Evolutionary conservation across 2,329 filamentous ascomycete genomes (phyloP), one percentile per base, ranked within the genome.

Genomic region (Incumbomyces lentus): DNA sequence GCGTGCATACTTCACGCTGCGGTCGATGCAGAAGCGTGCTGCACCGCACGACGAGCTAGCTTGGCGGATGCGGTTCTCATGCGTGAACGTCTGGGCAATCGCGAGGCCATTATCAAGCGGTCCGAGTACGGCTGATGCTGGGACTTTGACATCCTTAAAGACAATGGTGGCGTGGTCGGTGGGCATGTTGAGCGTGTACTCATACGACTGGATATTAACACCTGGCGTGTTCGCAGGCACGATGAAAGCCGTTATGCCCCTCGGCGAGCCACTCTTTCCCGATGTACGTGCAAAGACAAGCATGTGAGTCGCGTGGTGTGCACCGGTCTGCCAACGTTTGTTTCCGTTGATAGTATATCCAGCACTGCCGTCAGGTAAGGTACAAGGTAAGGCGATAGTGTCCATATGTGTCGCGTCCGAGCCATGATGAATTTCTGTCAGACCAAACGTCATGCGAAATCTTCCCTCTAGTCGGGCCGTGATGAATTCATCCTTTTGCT

Each of bases 121-220:
- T 0, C 77, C 77, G 1, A 81, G 64, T 30, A 79, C 63, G 1
- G 73, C 66, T 16, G 66, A 68, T 12, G 65, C 62, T 0, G 77
- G 74, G 1, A 81, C 73, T 56, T 67, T 74, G n/a, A 79, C 77
- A 47, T 74, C 61, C n/a, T 68, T 69, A 37, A 81, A 63, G 2
- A 69, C 68, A 33, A 81, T 65, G 1, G 76, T 81, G 2, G 78
- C 78, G 57, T 81, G 78, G 58, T 82, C 78, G 5, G 78, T 81
- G 0, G 77, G 77, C 77, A 81, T 82, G 55, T 81, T 81, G 44
- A 81, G 69, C 1, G 77, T 81, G 75, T 76, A 81, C 60, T 81
- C 72, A 53, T 78, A 81, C 32, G 73, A 76, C 38, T 72, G 68
- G 6, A 79, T 69, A 17, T 68, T 65, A 13, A 81, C 54, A 0